Conservation (phyloP, 306 rosid genomes). For the Quercus engelmannii region DNA sequence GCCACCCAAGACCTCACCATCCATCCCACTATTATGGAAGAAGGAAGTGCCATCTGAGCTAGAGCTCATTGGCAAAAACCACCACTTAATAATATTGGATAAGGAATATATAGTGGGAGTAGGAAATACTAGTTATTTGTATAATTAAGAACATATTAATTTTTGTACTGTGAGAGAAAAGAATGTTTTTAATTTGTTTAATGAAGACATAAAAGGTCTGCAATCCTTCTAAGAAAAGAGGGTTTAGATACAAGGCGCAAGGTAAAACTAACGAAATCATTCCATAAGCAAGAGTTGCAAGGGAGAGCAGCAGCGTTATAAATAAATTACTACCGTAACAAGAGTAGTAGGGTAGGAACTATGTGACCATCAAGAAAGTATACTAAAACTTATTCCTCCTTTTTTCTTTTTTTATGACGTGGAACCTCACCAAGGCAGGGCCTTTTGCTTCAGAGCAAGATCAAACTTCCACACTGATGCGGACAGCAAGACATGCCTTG, state of each 20-base stretch:
- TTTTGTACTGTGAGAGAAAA: background rate
- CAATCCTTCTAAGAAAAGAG: background rate
- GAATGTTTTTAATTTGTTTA: background rate
- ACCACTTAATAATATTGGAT: background rate
- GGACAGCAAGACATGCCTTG: background rate
- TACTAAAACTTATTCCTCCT: background rate
- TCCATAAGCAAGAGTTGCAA: background rate
- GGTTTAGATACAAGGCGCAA: background rate
- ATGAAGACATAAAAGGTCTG: background rate
- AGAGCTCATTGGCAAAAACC: background rate
- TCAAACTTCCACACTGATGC: background rate
- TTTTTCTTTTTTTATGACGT: too few species aligned
- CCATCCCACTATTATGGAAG: too few species aligned
- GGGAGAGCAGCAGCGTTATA: background rate
- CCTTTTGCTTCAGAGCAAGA: background rate
- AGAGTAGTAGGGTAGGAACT: too few species aligned
- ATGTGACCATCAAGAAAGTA: background rate
- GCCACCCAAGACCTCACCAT: too few species aligned
- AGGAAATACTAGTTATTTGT: background rate
- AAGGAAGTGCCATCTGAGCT: too few species aligned
- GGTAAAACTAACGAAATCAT: background rate
- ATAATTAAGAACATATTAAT: background rate
- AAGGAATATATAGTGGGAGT: background rate
- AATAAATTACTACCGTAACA: too few species aligned
- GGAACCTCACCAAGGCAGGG: too few species aligned